Percentiles rank a stretch among this genome's conserved stretches.
Conservation (phyloP, 768 basidiomycete species). For the Inosperma sp. region DNA sequence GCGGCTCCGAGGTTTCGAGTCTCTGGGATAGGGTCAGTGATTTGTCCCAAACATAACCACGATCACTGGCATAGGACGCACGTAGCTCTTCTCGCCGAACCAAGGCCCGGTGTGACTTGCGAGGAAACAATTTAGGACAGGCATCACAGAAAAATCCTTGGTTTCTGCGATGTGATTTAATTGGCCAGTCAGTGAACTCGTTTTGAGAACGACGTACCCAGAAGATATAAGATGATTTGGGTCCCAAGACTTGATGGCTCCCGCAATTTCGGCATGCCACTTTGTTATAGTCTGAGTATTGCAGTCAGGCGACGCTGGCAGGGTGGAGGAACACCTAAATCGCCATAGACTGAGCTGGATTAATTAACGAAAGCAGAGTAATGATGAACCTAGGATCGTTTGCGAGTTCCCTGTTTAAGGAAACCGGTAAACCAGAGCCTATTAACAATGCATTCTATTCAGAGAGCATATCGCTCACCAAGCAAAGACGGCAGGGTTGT, state of each 20-base stretch:
- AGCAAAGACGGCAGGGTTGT: constrained; percentile 47
- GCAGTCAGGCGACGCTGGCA: constrained; percentile 42
- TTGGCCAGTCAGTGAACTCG: not conserved
- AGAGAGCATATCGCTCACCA: constrained; percentile 23
- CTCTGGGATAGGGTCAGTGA: constrained; percentile 45
- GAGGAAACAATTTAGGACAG: constrained; percentile 50
- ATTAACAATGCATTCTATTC: no score
- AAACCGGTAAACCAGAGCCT: no score
- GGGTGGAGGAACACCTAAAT: constrained; percentile 52
- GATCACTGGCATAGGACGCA: constrained; percentile 57
- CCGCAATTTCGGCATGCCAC: constrained; percentile 49
- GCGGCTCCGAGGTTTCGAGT: constrained; percentile 41
- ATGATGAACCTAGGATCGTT: constrained; percentile 54
- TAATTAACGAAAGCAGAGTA: not conserved
- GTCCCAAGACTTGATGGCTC: constrained; percentile 44
- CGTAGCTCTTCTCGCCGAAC: constrained; percentile 37
- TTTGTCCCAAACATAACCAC: constrained; percentile 45
- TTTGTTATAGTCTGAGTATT: constrained; percentile 47
- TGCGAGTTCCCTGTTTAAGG: constrained; percentile 48
- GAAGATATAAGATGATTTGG: constrained; percentile 61
- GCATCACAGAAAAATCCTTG: constrained; percentile 56
- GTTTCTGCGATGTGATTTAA: constrained; percentile 27
- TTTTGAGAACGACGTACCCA: constrained; percentile 40
- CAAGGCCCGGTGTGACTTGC: constrained; percentile 32
- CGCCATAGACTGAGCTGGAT: constrained; percentile 6